Base-by-base conservation (phyloP, 1,284 basidiomycete genomes). In the Flammula alnicola region DNA sequence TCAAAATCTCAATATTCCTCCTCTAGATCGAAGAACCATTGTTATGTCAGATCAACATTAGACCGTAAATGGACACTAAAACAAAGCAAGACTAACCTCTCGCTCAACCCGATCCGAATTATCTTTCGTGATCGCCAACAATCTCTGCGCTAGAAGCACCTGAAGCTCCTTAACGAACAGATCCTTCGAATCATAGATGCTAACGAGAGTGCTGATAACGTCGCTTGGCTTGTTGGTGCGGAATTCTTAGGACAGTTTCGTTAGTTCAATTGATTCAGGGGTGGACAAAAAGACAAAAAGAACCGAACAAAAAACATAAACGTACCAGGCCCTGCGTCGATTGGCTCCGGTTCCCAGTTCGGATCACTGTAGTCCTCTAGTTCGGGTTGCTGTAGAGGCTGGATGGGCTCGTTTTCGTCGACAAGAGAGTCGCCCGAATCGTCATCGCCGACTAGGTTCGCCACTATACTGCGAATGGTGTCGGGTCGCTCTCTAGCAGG, bases 141-240 rank as follows among this genome's bases (percentile, higher is more conserved):
- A 70, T 11, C 93, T 77, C 54, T 91, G 87, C 0, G 93, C 95
- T 10, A 98, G 81, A 9, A 96, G 72, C 1, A 90, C 84, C 65
- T 98, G 95, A 25, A 98, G 75, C 67, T 97, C 95, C 63, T 93
- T 95, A 60, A 98, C 84, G 61, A 98, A 97, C 7, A 95, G 80
- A 58, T 96, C 95, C 60, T 93, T 90, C 1, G 93, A 94, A 62
- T 96, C 93, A 62, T 96, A 98, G 57, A 98, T 98, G 65, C 91
- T 94, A 56, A 98, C 93, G 1, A 98, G 83, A 1, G 94, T 95
- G 63, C 91, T 95, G 61, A 98, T 88, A 52, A 97, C 84, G 64
- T 98, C 95, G 57, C 88, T 89, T 0, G 89, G 84, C 63, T 90
- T 93, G 63, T 88, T 93, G 0, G 89, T 84, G 25, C 93, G 80